Evolutionary conservation across 768 basidiomycete species (phyloP).

Genomic region (Serendipita sp.): DNA sequence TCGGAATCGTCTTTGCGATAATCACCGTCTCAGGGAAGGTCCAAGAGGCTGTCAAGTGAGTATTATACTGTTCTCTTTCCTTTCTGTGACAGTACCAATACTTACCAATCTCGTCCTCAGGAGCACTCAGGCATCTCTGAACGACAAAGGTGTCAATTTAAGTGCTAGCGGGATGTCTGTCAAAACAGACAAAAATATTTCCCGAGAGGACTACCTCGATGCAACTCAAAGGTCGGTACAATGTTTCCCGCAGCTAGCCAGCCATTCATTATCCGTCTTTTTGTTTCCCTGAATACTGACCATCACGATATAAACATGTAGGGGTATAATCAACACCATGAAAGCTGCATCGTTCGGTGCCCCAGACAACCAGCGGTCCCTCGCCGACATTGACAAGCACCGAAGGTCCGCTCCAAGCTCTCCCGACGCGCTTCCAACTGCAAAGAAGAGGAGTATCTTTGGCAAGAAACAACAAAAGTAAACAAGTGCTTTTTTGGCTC

Average conservation of each 20-base stretch:
- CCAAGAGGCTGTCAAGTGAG: neutral
- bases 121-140: slow-evolving; percentile 20
- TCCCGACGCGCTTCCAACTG: neutral
- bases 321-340: neutral
- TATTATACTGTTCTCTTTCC: neutral
- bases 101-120: neutral
- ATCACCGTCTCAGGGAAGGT: neutral
- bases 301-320: neutral
- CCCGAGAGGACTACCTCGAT: slow-evolving; percentile 50
- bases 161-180: slow-evolving; percentile 47
- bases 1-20: slow-evolving; percentile 3
- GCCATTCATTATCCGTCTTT: neutral
- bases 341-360: neutral
- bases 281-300: neutral
- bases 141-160: slow-evolving; percentile 39
- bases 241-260: neutral
- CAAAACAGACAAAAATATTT: slow-evolving; percentile 44
- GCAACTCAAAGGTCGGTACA: slow-evolving; percentile 48
- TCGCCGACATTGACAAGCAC: neutral
- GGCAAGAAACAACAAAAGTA: neutral
- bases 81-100: neutral
- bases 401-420: neutral
- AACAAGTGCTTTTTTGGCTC: neutral
- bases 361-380: neutral
- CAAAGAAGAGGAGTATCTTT: slow-evolving; percentile 1